Base-by-base conservation (phyloP, 1,284 basidiomycete species). In the Pulchroboletus neoregius region DNA sequence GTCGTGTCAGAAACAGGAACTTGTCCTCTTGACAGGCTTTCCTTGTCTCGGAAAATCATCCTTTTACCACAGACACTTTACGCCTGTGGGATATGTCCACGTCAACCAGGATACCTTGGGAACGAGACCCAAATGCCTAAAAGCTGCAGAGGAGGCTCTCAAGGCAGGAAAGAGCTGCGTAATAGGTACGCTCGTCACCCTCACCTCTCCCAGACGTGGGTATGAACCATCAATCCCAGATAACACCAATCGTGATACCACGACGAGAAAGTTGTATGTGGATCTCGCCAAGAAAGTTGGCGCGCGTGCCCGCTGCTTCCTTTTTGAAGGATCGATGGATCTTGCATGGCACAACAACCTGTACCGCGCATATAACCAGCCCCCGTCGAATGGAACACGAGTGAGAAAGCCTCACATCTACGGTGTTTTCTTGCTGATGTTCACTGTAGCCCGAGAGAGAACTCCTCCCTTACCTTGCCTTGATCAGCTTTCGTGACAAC, bases 271-370 rank as follows among this genome's bases (percentile, higher is more conserved):
- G 51, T 63, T 74, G 37, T 95, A 91, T 60, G 55, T 91, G 12
- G 73, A 80, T 36, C 55, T 91, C 12, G 85, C 89, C 9, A 76
- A 73, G 58, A 74, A 75, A 41, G 54, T 74, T 2, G 65, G 73
- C 2, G 71, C 84, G 1, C 72, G 53, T 22, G 47, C 53, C 38
- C 61, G 57, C 43, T 85, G 88, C 59, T 80, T 94, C 61, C 55
- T 75, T 24, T 95, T 95, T 56, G 71, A 78, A 9, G 82, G 82
- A 33, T 79, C 84, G 2, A 57, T 79, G 20, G 86, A 91, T 41
- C 73, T 95, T 3, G 89, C 90, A 3, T 88, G 84, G 80, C 93
- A 95, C 63, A 94, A 94, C 61, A 94, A 94, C 58, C 65, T 91
- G 3, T 94, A 94, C 62, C 80, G 92, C 24, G 81, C 88, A 27